Base-by-base conservation (phyloP, 495 filamentous ascomycete species). In the Cetradonia linearis region DNA sequence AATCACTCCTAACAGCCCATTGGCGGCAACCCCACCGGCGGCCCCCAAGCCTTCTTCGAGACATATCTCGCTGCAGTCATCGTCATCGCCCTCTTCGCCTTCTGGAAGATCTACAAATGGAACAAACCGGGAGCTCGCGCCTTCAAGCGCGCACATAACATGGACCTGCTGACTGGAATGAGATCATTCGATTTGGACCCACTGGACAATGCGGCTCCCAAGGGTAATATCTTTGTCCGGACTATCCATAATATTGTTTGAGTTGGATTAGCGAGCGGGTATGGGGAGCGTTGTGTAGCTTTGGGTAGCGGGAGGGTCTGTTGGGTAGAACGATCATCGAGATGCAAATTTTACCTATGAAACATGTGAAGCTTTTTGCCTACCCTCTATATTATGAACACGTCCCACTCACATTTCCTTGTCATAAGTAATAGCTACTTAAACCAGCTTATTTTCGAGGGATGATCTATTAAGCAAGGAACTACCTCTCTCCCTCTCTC, bases 21-120 rank as follows among this genome's bases (percentile, higher is more conserved):
- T 47, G 66, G 66, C 16, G 14, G 8, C 3, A 0, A 25, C 30
- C 64, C 80, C 18, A 75, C 74, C 8, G 42, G 42, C 20, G 42
- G 42, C 53, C 80, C 74, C 1, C 66, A 81, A 63, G 68, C 56
- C 20, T 87, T 86, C 76, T 88, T 88, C 73, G 64, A 81, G 62
- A 65, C 68, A 34, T 87, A 84, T 65, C 83, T 87, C 10, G 82
- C 84, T 2, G 68, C 74, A 6, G 78, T 78, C 16, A 69, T 86
- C 42, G 77, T 85, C 58, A 71, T 87, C 16, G 56, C 54, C 23
- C 68, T 77, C 14, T 77, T 73, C 63, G 23, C 74, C 27, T 8
- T 55, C 56, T 76, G 73, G 73, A 62, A 71, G 11, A 18, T 71
- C 20, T 73, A 67, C 13, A 58, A 40, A 3, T 56, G 42, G 38